Evolutionary conservation across 2,329 filamentous ascomycete genomes (phyloP), one percentile per base, ranked within the genome.

Genomic region (Pyrenophora seminiperda): DNA sequence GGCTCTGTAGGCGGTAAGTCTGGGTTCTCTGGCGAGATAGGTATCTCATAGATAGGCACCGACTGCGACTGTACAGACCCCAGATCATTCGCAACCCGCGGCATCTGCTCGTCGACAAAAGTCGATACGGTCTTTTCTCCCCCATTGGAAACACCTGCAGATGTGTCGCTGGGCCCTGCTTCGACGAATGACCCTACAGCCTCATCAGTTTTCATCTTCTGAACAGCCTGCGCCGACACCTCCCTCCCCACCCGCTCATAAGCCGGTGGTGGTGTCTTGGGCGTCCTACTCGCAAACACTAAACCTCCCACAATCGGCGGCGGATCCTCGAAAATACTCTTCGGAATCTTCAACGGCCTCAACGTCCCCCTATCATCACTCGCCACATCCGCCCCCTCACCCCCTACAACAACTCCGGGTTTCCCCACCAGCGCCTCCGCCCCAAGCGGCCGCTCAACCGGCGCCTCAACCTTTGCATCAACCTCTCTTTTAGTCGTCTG

Each of bases 401-500:
- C 17, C 15, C 43, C 36, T 7, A 36, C 39, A 13, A 61, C 56
- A 3, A 27, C 24, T 10, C 64, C 63, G 7, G 63, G 62, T 2
- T 51, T 58, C 5, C 50, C 47, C 19, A 61, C 43, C n/a, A 61
- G 36, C 10, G 56, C 40, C 37, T 64, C 57, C 5, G 39, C 38
- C 7, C 53, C 59, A 13, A 67, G 41, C 5, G 63, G 62, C 4
- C 59, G 53, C 39, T 71, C 68, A 30, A 62, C 46, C 9, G 67
- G 68, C 13, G 59, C 59, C 38, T 68, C 60, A 32, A 62, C 51
- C 18, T 65, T 50, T 1, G 50, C 48, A 36, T 70, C 53, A 7
- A 70, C 63, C 5, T 42, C 53, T 11, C 69, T 56, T 24, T 64
- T 62, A 2, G 67, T 71, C 11, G 64, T 71, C 45, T 72, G 70